Percentiles rank a stretch among this genome's conserved stretches.
Evolutionary conservation across 768 basidiomycete genomes (phyloP).

Genomic region (Gloeopeniophorella convolvens): DNA sequence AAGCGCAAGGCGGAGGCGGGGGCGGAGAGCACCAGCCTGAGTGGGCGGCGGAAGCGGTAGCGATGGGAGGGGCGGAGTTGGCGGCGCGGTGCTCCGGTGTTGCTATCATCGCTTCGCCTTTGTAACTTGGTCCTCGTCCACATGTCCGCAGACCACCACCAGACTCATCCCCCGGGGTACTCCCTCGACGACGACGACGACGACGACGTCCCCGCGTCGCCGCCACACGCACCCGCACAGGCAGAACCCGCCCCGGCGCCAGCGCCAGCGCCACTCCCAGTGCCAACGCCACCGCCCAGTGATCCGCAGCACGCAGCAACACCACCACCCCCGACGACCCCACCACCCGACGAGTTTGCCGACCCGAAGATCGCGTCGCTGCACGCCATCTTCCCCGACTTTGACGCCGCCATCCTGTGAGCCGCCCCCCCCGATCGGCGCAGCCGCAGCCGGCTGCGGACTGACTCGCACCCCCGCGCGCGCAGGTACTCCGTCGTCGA

Average conservation of each 20-base stretch:
- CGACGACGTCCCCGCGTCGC: neutral
- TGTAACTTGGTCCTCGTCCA: no score
- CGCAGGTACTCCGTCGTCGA: constrained; percentile 45
- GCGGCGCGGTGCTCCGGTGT: no score
- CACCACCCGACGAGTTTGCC: constrained; percentile 15
- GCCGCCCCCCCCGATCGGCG: neutral
- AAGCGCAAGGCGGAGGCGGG: constrained; percentile 9
- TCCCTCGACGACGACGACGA: constrained; percentile 10
- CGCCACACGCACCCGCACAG: neutral
- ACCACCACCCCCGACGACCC: neutral
- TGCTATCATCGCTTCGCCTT: no score
- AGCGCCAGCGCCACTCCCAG: no score
- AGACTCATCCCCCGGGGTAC: constrained; percentile 6
- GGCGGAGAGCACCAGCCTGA: neutral
- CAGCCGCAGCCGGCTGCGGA: no score
- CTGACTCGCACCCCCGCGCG: neutral
- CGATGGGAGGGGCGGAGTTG: neutral
- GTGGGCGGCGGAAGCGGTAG: neutral
- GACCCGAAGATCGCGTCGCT: constrained; percentile 19
- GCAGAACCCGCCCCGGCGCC: neutral
- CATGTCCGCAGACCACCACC: neutral
- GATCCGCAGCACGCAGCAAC: neutral
- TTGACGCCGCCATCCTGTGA: constrained; percentile 18
- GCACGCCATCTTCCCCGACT: constrained; percentile 21
- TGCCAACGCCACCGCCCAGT: no score